Conservation (phyloP, 2,329 filamentous ascomycete species). For the Ophiostoma australiae region DNA sequence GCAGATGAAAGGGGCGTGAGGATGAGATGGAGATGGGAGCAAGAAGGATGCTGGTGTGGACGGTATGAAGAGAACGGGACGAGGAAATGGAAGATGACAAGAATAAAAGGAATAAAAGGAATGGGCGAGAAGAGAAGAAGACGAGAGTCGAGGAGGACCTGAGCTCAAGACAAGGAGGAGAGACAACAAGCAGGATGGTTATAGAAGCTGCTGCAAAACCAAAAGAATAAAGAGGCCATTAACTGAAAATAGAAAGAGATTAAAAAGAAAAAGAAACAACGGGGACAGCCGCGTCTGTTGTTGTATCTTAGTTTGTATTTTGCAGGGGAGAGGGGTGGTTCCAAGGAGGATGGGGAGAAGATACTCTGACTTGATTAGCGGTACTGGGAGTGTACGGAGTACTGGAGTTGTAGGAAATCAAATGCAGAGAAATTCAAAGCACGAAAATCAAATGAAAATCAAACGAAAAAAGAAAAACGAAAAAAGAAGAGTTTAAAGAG, state of each 20-base stretch:
- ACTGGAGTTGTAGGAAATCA: neutral
- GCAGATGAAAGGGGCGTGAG: neutral
- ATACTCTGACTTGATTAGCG: neutral
- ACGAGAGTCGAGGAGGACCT: neutral
- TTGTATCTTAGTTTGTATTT: neutral
- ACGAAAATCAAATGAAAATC: neutral
- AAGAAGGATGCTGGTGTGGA: no score
- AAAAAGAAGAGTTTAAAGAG: neutral
- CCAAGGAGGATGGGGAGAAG: neutral
- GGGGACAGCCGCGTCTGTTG: constrained; percentile 1
- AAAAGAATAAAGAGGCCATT: neutral
- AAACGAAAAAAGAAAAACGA: neutral
- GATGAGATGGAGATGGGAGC: neutral
- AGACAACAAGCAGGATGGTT: neutral
- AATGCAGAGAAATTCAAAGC: neutral
- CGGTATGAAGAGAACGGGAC: neutral
- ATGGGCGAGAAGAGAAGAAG: neutral
- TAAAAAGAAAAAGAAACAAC: neutral
- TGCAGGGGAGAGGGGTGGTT: constrained; percentile 5
- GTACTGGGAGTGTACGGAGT: neutral
- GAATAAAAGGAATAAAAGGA: neutral
- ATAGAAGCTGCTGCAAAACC: neutral
- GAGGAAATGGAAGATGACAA: neutral
- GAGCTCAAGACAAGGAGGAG: neutral
- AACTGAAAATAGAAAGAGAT: neutral